Evolutionary conservation across 2,329 filamentous ascomycete species (phyloP), one percentile per base, ranked within the genome.

Genomic region (Zasmidium citrigriseum): DNA sequence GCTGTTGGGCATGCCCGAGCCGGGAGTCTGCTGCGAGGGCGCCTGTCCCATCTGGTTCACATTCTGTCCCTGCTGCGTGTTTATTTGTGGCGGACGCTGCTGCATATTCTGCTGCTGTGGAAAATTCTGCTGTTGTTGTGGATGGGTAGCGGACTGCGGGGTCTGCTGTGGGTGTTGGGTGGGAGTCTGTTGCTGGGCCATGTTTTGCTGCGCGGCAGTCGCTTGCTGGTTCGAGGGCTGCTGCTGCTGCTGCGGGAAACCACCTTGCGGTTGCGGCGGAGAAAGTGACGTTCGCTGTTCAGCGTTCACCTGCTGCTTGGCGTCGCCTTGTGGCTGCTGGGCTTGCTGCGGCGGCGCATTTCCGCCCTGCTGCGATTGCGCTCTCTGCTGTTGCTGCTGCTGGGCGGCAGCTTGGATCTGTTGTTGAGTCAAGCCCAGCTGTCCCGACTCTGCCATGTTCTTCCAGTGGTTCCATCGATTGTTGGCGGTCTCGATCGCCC

Each of bases 101-200:
- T 63, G 66, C 48, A 60, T 60, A 18, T 45, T 25, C 41, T 54
- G 57, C 41, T 44, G 69, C 61, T 73, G 72, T 22, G 67, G 64
- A n/a, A 64, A 65, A 23, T 68, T 65, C 53, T 74, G 73, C 57
- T 68, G 68, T 12, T 55, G 52, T 54, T 67, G 67, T 29, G 65
- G 58, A 51, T 66, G 61, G 21, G 59, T 57, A 20, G 68, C 61
- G 21, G 58, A 60, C 50, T 72, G 73, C 55, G 72, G 70, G 59
- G 74, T 74, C 54, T 72, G 71, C 16, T 62, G 64, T 45, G n/a
- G n/a, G n/a, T 70, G 68, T 41, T 64, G 64, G 45, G 68, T n/a
- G 5, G 34, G 34, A 7, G 34, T 62, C 21, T 64, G 62, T 51
- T 71, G 65, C 48, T 71, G 70, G 22, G 63, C 57, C 21, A 57